Conservation (phyloP, 169 alveolate species). For the Eimeria acervulina region DNA sequence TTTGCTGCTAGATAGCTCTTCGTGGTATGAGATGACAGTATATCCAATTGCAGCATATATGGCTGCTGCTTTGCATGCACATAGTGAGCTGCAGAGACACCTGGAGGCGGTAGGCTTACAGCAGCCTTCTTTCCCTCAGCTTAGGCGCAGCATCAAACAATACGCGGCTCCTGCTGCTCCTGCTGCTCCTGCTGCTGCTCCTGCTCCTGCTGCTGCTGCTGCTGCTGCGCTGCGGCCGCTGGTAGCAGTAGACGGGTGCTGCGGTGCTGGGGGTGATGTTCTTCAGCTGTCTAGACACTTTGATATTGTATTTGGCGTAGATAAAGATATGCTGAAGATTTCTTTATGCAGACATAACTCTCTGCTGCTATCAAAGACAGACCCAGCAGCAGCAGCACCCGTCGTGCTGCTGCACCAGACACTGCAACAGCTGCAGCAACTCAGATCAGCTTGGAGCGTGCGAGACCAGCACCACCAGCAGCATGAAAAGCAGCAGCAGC, state of each 20-base stretch:
- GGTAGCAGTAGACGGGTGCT: conserved; percentile 73
- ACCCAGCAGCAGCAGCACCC: background rate
- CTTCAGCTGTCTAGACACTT: conserved; percentile 74
- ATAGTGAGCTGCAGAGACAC: conserved; percentile 34
- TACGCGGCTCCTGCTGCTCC: background rate
- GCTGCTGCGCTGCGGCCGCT: conserved; percentile 22
- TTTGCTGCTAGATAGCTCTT: conserved; percentile 50
- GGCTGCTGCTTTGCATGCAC: conserved; percentile 45
- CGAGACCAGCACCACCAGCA: background rate
- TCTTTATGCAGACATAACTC: conserved; percentile 75
- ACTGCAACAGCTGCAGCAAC: conserved; percentile 18
- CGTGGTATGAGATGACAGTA: conserved; percentile 47
- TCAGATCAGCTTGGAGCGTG: conserved; percentile 18
- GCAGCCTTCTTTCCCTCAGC: conserved; percentile 10
- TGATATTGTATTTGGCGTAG: conserved; percentile 74
- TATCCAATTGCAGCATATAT: conserved; percentile 53
- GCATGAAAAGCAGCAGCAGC: background rate
- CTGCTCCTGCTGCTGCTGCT: background rate
- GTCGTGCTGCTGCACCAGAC: conserved; percentile 12
- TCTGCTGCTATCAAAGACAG: background rate
- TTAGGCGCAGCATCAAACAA: background rate
- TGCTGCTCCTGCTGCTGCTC: background rate
- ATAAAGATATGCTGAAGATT: conserved; percentile 57
- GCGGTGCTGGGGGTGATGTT: conserved; percentile 80
- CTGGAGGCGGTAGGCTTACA: background rate